phyloP scores from a whole-genome alignment of 1,139 yeast genomes.

The Arxiozyma bovina region DNA sequence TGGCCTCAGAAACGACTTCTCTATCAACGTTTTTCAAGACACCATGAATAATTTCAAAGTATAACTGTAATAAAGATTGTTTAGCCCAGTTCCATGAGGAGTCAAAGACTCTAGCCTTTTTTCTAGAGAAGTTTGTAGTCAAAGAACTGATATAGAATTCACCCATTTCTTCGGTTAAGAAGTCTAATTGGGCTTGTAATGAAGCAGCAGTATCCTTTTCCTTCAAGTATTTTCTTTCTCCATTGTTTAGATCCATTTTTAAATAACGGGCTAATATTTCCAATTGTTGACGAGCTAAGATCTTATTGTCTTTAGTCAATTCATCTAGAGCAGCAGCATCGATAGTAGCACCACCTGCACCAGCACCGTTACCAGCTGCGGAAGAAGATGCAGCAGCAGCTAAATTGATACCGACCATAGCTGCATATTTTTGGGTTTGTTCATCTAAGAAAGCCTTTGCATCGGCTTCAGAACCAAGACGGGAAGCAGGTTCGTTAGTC shows the following conservation, averaged over 20 bases:
- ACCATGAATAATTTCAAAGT: conserved; percentile 92
- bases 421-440: conserved; percentile 76
- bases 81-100: conserved; percentile 99
- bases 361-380: conserved; percentile 46
- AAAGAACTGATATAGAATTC: conserved; percentile 90
- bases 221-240: conserved; percentile 75
- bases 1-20: conserved; percentile 92
- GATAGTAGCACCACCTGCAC: conserved; percentile 78
- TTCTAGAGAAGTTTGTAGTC: conserved; percentile 78
- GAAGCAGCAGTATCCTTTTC: conserved; percentile 82
- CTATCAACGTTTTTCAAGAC: conserved; percentile 78
- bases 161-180: conserved; percentile 92
- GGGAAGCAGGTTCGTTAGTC: conserved; percentile 82
- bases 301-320: conserved; percentile 79
- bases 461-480: conserved; percentile 77
- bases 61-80: conserved; percentile 90
- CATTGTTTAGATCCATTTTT: conserved; percentile 83
- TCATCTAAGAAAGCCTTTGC: conserved; percentile 85
- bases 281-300: conserved; percentile 87
- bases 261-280: conserved; percentile 92
- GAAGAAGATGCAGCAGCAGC: conserved; percentile 53
- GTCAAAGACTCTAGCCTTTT: conserved; percentile 92
- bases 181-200: conserved; percentile 82
- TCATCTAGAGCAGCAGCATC: conserved; percentile 97
- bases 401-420: conserved; percentile 69